Percentiles rank a stretch among this genome's conserved stretches.
phyloP scores from a whole-genome alignment of 192 early-diverging fungal species.

The Polychytrium aggregatum region DNA sequence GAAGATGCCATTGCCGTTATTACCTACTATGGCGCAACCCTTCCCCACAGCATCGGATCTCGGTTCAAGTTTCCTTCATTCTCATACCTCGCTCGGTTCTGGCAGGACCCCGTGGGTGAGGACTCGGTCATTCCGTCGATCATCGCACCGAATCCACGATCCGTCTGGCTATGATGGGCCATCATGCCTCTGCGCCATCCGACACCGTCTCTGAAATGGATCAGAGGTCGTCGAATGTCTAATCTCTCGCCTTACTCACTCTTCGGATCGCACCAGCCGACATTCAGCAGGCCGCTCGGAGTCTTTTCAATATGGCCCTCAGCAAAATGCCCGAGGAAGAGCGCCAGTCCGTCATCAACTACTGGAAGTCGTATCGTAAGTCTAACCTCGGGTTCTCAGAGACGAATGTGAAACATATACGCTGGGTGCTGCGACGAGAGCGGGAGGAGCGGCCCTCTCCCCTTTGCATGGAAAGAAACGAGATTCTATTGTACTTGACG shows the following conservation, averaged over 20 bases:
- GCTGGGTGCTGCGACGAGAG: too few species aligned
- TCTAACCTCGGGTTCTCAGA: too few species aligned
- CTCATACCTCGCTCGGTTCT: conserved; percentile 64
- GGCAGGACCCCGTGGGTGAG: conserved; percentile 69
- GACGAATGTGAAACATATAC: too few species aligned
- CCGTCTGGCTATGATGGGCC: too few species aligned
- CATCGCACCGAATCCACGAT: too few species aligned
- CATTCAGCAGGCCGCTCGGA: conserved; percentile 52
- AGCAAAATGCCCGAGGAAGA: conserved; percentile 37
- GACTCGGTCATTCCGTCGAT: too few species aligned
- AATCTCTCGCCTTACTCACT: not conserved
- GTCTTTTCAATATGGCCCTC: conserved; percentile 43
- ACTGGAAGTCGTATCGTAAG: conserved; percentile 55
- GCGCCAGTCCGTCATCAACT: conserved; percentile 40
- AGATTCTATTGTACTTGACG: too few species aligned
- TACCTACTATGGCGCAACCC: conserved; percentile 33
- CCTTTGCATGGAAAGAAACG: too few species aligned
- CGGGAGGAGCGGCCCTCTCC: too few species aligned
- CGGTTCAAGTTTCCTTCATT: conserved; percentile 52
- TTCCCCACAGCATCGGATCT: conserved; percentile 35
- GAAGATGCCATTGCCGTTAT: conserved; percentile 27
- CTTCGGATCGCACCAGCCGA: conserved; percentile 30
- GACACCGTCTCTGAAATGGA: too few species aligned
- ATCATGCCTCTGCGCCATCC: too few species aligned
- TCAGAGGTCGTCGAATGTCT: too few species aligned